These are phyloP conservation scores for Sanghuangporus baumii DNA, from an alignment of 1,284 basidiomycete species.

Conservation along the genomic window DNA sequence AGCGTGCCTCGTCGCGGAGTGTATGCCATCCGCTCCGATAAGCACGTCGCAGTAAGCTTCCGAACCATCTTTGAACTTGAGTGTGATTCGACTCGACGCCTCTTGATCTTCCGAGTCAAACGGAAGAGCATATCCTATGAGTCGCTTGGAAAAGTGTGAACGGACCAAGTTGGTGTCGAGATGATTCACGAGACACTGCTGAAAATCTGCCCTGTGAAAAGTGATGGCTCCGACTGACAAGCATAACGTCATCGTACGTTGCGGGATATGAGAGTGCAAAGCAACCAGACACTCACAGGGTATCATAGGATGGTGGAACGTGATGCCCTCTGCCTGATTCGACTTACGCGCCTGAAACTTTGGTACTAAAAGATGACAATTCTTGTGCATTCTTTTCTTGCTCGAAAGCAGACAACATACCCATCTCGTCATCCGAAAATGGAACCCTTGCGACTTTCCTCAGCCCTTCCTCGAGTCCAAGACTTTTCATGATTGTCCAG, in stretches of 20 bases:
- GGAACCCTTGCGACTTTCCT: conserved; percentile 9
- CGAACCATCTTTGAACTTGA: conserved; percentile 42
- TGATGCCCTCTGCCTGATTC: conserved; percentile 28
- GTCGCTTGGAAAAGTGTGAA: conserved; percentile 34
- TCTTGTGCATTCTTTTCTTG: not conserved
- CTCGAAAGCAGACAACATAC: not conserved
- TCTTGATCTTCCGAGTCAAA: conserved; percentile 15
- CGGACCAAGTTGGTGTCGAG: conserved; percentile 27
- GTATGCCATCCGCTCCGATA: conserved; percentile 45
- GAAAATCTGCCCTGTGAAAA: conserved; percentile 40
- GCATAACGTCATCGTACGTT: not conserved
- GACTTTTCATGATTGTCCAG: conserved; percentile 21
- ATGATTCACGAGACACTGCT: conserved; percentile 32
- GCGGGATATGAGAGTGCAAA: not conserved
- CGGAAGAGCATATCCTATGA: conserved; percentile 32
- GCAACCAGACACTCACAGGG: conserved; percentile 26
- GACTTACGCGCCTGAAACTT: conserved; percentile 30
- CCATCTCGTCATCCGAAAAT: not conserved
- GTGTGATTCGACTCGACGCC: conserved; percentile 22
- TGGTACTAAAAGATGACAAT: conserved; percentile 19
- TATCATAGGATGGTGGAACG: conserved; percentile 26
- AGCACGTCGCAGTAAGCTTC: conserved; percentile 40
- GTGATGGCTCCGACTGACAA: conserved; percentile 33
- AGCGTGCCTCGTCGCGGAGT: conserved; percentile 24
- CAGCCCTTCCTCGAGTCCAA: conserved; percentile 23